Evolutionary conservation across 345 rosid species (phyloP).

Genomic region (Salix arbutifolia): DNA sequence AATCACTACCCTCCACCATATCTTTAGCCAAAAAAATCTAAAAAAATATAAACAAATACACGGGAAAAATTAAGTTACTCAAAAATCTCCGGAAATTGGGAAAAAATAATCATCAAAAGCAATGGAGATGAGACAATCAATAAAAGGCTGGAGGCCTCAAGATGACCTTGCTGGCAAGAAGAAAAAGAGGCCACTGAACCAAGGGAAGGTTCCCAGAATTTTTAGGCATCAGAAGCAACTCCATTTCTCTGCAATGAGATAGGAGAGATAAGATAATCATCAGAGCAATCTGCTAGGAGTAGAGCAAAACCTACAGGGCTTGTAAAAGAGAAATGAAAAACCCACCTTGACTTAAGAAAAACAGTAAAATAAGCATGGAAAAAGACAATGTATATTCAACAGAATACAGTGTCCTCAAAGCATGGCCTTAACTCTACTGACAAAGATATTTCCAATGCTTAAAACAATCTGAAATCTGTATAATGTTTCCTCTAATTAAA

Average conservation of each 20-base stretch:
- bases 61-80: background rate
- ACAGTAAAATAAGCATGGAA: too few species aligned
- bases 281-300: background rate
- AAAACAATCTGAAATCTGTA: too few species aligned
- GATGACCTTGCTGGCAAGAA: constrained; percentile 94
- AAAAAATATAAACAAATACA: constrained; percentile 1
- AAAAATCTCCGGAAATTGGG: background rate
- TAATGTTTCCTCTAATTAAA: too few species aligned
- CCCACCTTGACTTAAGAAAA: too few species aligned
- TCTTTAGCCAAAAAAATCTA: constrained; percentile 90
- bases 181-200: constrained; percentile 98
- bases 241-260: constrained; percentile 66
- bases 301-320: constrained; percentile 2
- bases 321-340: background rate
- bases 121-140: background rate
- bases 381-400: too few species aligned
- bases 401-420: too few species aligned
- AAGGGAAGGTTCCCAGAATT: constrained; percentile 75
- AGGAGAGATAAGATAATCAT: background rate
- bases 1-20: constrained; percentile 57
- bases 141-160: background rate
- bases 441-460: too few species aligned
- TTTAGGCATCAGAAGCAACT: constrained; percentile 88
- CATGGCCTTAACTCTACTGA: too few species aligned
- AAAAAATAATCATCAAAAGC: background rate